Percentiles rank a stretch among this genome's conserved stretches.
Evolutionary conservation across 805 yeast genomes (phyloP).

Genomic region (Maudiozyma bulderi): DNA sequence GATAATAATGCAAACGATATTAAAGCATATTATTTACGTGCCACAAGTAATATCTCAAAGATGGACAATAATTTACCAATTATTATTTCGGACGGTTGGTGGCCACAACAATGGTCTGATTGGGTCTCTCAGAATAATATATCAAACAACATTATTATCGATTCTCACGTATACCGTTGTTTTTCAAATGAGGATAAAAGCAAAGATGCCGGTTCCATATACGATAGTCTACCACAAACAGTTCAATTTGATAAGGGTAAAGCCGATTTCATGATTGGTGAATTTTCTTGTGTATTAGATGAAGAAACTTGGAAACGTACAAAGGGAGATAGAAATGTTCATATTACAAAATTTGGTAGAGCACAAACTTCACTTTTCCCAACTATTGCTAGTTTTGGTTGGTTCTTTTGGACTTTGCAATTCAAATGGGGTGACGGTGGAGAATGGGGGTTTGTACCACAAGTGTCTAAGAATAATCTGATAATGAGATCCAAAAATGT

Average conservation of each 20-base stretch:
- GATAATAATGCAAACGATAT: conserved; percentile 44
- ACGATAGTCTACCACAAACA: conserved; percentile 42
- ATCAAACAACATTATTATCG: conserved; percentile 59
- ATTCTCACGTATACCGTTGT: conserved; percentile 79
- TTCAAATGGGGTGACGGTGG: conserved; percentile 88
- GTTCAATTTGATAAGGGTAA: conserved; percentile 37
- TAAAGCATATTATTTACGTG: conserved; percentile 53
- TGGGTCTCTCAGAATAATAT: conserved; percentile 40
- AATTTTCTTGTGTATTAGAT: conserved; percentile 81
- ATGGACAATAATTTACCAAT: conserved; percentile 54
- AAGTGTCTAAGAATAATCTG: conserved; percentile 54
- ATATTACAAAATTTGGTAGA: conserved; percentile 55
- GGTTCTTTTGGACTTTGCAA: conserved; percentile 85
- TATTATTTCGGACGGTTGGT: conserved; percentile 90
- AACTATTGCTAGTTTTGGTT: conserved; percentile 55
- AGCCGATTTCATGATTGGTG: conserved; percentile 77
- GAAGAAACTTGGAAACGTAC: conserved; percentile 59
- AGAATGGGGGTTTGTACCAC: conserved; percentile 87
- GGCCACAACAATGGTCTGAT: conserved; percentile 67
- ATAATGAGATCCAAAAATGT: conserved; percentile 27
- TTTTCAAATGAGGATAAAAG: conserved; percentile 64
- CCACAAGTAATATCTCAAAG: conserved; percentile 48
- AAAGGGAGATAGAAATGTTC: conserved; percentile 38
- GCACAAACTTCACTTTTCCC: conserved; percentile 40
- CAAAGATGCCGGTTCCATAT: conserved; percentile 56